Evolutionary conservation across 106 monocot genomes (phyloP), one percentile per base, ranked within the genome.

Genomic region (Apostasia shenzhenica): DNA sequence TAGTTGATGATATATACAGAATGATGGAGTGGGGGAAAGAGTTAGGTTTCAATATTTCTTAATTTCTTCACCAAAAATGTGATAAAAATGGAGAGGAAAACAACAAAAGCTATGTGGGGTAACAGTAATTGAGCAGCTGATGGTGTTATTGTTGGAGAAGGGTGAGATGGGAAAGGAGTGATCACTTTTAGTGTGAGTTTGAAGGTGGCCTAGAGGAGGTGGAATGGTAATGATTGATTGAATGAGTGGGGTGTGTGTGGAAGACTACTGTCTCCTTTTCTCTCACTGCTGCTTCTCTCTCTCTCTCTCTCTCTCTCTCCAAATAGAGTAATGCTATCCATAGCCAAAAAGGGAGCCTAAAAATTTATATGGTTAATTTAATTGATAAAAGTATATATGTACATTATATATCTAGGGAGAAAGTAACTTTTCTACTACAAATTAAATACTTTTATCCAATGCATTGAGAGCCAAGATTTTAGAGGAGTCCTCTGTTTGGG

Each of bases 191-290:
- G 4, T 51, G 4, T 51, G 4, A 51, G 4, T 51, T 51, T 4
- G 51, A 51, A 51, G 9, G 9, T 4, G 51, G 6, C 9, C 9
- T 9, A 51, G 4, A 51, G 4, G 6, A 51, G 4, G 40, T 59
- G 59, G 8, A 59, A 39, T 37, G 37, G 59, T 59, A 59, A 59
- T 59, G 59, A 59, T 59, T 59, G 40, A 59, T 39, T 40, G 59
- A 59, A 59, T 59, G 59, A 59, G 59, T 59, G 59, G 40, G 39
- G 37, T 51, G 4, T 9, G 4, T 51, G 9, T 5, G 51, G 9
- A 51, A 51, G 9, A 9, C 9, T 9, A 5, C 51, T 9, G 51
- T 51, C 9, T 51, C 51, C 51, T 51, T 57, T 26, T 57, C 57
- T 57, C 57, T 57, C 57, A 2, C n/a, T 57, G 40, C 59, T 59